A percentile compares a stretch with the other conserved stretches of the same genome.
Evolutionary conservation across 2,329 filamentous ascomycete genomes (phyloP).

Genomic region (Cladophialophora exuberans): DNA sequence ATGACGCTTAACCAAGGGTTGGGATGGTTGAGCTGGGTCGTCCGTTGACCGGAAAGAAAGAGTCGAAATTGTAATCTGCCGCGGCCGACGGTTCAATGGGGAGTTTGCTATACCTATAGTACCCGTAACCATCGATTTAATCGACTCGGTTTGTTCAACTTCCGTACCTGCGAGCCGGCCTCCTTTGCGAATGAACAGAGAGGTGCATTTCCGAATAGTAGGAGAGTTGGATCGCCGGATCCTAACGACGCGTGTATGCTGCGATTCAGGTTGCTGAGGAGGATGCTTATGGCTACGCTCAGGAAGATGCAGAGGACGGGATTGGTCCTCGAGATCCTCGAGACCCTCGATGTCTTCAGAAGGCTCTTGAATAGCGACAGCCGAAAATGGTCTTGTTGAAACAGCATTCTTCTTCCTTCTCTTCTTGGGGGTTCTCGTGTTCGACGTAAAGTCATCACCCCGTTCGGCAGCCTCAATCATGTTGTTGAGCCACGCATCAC

Average conservation of each 20-base stretch:
- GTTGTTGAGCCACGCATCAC: conserved; percentile 41
- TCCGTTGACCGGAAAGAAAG: too few species aligned
- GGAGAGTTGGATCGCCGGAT: background rate
- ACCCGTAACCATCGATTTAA: too few species aligned
- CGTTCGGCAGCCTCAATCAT: conserved; percentile 51
- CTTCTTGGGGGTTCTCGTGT: conserved; percentile 40
- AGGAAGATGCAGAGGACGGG: too few species aligned
- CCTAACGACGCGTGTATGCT: background rate
- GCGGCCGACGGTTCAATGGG: too few species aligned
- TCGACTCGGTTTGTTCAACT: too few species aligned
- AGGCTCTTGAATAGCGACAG: conserved; percentile 6
- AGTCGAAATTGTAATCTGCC: too few species aligned
- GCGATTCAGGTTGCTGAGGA: background rate
- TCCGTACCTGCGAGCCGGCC: background rate
- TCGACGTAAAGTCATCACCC: conserved; percentile 46
- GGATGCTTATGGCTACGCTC: too few species aligned
- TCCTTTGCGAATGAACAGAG: background rate
- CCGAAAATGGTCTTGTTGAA: conserved; percentile 18
- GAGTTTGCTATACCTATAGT: too few species aligned
- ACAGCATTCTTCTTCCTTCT: conserved; percentile 21
- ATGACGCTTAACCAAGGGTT: too few species aligned
- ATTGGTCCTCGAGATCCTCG: background rate
- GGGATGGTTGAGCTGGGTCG: too few species aligned
- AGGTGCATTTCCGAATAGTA: background rate
- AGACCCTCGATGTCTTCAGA: conserved; percentile 1